phyloP scores from a whole-genome alignment of 768 basidiomycete species.

The Dioszegia crocea region DNA sequence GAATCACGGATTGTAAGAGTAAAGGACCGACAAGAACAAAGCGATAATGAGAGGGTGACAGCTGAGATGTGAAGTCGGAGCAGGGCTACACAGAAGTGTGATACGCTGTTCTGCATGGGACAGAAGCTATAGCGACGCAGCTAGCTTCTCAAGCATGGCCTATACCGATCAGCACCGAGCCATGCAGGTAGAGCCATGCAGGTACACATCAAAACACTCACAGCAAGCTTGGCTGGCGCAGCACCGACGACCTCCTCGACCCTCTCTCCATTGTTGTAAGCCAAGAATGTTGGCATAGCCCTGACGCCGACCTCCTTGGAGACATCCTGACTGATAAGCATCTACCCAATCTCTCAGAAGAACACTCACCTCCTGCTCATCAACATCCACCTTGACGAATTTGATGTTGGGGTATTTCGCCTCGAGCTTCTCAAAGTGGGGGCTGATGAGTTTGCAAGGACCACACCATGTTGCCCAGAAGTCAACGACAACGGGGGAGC shows the following conservation, averaged over 20 bases:
- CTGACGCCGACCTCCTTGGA: slow-evolving; percentile 42
- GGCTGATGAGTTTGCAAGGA: slow-evolving; percentile 50
- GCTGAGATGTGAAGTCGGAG: too few species aligned
- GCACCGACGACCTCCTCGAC: slow-evolving; percentile 50
- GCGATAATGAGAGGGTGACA: too few species aligned
- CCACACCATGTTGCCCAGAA: slow-evolving; percentile 50
- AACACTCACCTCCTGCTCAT: slow-evolving; percentile 44
- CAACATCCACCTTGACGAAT: slow-evolving; percentile 52
- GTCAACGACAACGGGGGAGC: slow-evolving; percentile 45
- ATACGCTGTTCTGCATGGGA: too few species aligned
- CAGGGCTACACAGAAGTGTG: too few species aligned
- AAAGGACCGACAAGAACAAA: too few species aligned
- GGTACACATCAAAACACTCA: slow-evolving; percentile 27
- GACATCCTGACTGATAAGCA: slow-evolving; percentile 37
- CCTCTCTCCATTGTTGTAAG: slow-evolving; percentile 48
- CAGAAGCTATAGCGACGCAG: not conserved
- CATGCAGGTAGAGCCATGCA: too few species aligned
- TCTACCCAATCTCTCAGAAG: not conserved
- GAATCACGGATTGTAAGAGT: too few species aligned
- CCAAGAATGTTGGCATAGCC: slow-evolving; percentile 53
- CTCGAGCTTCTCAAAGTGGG: slow-evolving; percentile 49
- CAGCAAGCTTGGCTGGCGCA: slow-evolving; percentile 43
- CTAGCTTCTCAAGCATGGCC: not conserved
- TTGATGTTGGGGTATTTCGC: slow-evolving; percentile 38
- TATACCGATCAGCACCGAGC: not conserved